These are phyloP conservation scores for Auricularia auricula-judae DNA, from an alignment of 768 basidiomycete species.

Conservation along the genomic window DNA sequence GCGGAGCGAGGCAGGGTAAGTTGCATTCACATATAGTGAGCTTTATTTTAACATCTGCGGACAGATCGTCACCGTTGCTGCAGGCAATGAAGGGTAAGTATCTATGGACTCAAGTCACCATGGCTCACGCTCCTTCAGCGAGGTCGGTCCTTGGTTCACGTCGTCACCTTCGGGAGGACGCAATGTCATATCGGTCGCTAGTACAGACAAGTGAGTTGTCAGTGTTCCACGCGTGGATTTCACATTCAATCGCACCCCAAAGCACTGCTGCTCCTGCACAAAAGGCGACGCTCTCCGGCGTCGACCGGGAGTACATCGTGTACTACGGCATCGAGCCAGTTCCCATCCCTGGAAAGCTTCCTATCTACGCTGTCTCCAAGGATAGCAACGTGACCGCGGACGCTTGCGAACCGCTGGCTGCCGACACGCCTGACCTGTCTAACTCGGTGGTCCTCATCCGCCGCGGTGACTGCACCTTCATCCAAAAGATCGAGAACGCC, in stretches of 20 bases:
- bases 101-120: background rate
- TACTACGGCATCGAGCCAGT: background rate
- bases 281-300: background rate
- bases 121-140: constrained; percentile 11
- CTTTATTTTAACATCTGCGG: background rate
- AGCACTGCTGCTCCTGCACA: background rate
- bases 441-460: constrained; percentile 43
- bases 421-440: constrained; percentile 41
- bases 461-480: constrained; percentile 47
- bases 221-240: background rate
- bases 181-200: constrained; percentile 35
- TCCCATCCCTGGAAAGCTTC: constrained; percentile 29
- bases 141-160: constrained; percentile 51
- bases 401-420: constrained; percentile 48
- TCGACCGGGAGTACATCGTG: background rate
- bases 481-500: constrained; percentile 10
- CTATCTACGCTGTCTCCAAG: constrained; percentile 50
- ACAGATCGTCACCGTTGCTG: constrained; percentile 46
- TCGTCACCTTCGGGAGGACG: constrained; percentile 41
- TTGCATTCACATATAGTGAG: no score
- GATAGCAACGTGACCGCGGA: constrained; percentile 42
- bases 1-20: constrained; percentile 36
- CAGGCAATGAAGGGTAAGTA: constrained; percentile 23
- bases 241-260: background rate
- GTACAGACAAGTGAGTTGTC: constrained; percentile 29